Evolutionary conservation across 2,329 filamentous ascomycete genomes (phyloP).

Genomic region (Verticillium tricorpus): DNA sequence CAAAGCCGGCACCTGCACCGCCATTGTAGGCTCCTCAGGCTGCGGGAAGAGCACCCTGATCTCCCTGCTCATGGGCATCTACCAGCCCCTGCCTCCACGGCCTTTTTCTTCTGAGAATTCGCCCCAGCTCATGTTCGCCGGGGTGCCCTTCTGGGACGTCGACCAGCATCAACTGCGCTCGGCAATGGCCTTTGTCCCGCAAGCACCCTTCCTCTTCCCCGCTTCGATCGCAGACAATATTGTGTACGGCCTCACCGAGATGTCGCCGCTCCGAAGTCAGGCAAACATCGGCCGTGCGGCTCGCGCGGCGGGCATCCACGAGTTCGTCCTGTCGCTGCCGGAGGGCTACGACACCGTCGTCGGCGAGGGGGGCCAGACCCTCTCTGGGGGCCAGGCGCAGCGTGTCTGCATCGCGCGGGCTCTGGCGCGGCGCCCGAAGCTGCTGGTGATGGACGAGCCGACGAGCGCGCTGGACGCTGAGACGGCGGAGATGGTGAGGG

Average conservation of each 20-base stretch:
- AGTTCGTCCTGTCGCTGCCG: slow-evolving; percentile 70
- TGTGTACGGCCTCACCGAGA: slow-evolving; percentile 63
- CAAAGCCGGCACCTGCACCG: slow-evolving; percentile 58
- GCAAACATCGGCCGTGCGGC: slow-evolving; percentile 47
- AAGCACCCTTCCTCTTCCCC: slow-evolving; percentile 73
- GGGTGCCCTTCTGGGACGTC: slow-evolving; percentile 50
- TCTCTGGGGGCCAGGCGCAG: slow-evolving; percentile 82
- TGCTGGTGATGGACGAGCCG: slow-evolving; percentile 83
- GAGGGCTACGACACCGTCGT: slow-evolving; percentile 56
- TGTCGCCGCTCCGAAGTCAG: slow-evolving; percentile 43
- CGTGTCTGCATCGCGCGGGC: slow-evolving; percentile 77
- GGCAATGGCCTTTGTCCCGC: slow-evolving; percentile 64
- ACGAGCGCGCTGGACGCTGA: slow-evolving; percentile 75
- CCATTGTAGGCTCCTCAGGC: slow-evolving; percentile 79
- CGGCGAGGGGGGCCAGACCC: slow-evolving; percentile 67
- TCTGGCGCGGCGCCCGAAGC: slow-evolving; percentile 62
- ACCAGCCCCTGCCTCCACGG: slow-evolving; percentile 34
- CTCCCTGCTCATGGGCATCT: slow-evolving; percentile 69
- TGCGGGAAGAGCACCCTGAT: slow-evolving; percentile 88
- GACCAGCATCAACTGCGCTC: slow-evolving; percentile 57
- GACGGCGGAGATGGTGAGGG: slow-evolving; percentile 59
- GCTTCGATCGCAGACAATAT: slow-evolving; percentile 77
- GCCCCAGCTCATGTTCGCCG: slow-evolving; percentile 52
- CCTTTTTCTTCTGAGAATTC: neutral
- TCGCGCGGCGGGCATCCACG: slow-evolving; percentile 61